Evolutionary conservation across 1,284 basidiomycete genomes (phyloP).

Genomic region (Inonotus obliquus): DNA sequence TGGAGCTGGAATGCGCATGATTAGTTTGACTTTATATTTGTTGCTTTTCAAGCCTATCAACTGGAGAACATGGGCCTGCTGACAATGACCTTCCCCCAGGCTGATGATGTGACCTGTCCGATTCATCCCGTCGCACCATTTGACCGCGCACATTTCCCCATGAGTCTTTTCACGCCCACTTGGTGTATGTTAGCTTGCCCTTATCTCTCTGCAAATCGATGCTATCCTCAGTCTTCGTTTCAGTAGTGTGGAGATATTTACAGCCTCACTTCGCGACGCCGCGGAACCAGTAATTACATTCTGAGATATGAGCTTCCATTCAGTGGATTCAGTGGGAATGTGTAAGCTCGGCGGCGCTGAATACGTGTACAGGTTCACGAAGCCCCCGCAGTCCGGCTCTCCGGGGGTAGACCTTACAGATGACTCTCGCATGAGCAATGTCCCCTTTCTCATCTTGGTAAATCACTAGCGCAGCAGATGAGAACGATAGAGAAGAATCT

Average conservation of each 20-base stretch:
- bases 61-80: not conserved
- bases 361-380: not conserved
- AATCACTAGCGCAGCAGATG: not conserved
- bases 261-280: not conserved
- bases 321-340: not conserved
- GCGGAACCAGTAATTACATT: not conserved
- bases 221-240: too few species aligned
- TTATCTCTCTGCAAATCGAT: too few species aligned
- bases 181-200: too few species aligned
- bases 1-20: not conserved
- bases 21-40: not conserved
- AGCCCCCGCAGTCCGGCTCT: not conserved
- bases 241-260: too few species aligned
- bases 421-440: not conserved
- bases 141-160: too few species aligned
- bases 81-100: too few species aligned
- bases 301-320: not conserved
- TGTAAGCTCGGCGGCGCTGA: not conserved
- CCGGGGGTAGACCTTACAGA: not conserved
- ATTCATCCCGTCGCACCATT: too few species aligned
- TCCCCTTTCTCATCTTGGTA: slow-evolving; percentile 1
- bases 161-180: too few species aligned
- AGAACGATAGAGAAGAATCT: slow-evolving; percentile 1
- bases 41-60: not conserved
- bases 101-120: too few species aligned